phyloP scores from a whole-genome alignment of 2,329 filamentous ascomycete genomes.

The Penicillium digitatum region DNA sequence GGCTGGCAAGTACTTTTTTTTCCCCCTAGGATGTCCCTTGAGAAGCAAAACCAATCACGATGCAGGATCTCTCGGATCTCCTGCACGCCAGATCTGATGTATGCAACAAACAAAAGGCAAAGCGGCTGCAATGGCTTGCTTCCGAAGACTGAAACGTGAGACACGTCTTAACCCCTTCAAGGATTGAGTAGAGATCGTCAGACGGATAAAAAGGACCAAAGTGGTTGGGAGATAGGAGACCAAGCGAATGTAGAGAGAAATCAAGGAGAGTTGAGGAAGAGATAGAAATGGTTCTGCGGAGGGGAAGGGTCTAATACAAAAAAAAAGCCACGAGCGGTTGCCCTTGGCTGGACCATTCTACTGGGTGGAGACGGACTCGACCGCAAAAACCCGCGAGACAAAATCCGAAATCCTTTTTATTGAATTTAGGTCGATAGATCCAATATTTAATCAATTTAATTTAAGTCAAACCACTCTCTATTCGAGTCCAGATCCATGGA shows the following conservation, averaged over 20 bases:
- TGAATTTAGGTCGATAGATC: background rate
- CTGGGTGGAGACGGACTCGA: background rate
- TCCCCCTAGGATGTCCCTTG: slow-evolving; percentile 6
- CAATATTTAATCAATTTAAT: background rate
- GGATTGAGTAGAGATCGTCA: background rate
- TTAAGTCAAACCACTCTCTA: background rate
- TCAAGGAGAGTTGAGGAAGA: background rate
- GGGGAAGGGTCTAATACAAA: slow-evolving; percentile 6
- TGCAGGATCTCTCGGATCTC: slow-evolving; percentile 3
- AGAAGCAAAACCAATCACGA: slow-evolving; percentile 2
- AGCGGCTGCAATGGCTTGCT: slow-evolving; percentile 2
- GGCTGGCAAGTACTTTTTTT: background rate
- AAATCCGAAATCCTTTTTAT: background rate
- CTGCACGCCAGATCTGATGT: slow-evolving; percentile 14
- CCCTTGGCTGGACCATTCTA: background rate
- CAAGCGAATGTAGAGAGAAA: background rate
- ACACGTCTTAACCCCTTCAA: slow-evolving; percentile 8
- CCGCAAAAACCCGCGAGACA: background rate
- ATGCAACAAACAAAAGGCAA: slow-evolving; percentile 8
- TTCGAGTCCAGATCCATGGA: slow-evolving; percentile 6
- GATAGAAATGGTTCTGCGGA: background rate
- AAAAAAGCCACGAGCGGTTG: background rate
- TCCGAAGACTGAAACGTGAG: slow-evolving; percentile 9
- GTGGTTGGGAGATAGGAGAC: background rate
- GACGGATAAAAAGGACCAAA: background rate